These are phyloP conservation scores for Diatrype stigma DNA, from an alignment of 2,329 filamentous ascomycete species.

Conservation along the genomic window DNA sequence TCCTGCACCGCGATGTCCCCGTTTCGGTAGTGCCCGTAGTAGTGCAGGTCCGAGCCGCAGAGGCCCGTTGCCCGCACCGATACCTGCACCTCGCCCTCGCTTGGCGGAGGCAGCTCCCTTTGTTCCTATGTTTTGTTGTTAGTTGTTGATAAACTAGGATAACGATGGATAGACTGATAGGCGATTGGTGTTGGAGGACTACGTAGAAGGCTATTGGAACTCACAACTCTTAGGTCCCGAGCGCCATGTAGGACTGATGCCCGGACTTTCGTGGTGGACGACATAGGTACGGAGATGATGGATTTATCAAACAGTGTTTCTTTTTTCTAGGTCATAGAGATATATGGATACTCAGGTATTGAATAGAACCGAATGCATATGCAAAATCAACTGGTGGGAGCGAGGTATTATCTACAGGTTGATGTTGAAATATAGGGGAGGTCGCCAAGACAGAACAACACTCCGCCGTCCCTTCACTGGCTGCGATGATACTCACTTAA, in stretches of 20 bases:
- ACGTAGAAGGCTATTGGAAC: slow-evolving; percentile 8
- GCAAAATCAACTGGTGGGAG: too few relatives aligned
- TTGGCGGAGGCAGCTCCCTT: slow-evolving; percentile 50
- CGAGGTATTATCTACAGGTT: too few relatives aligned
- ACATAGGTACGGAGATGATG: slow-evolving; percentile 13
- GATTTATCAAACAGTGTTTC: background rate
- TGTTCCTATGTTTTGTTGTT: slow-evolving; percentile 42
- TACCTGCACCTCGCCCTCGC: slow-evolving; percentile 55
- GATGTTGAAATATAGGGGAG: too few relatives aligned
- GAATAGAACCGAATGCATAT: too few relatives aligned
- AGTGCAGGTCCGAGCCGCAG: slow-evolving; percentile 65
- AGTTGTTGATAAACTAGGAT: too few relatives aligned
- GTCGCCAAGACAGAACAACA: too few relatives aligned
- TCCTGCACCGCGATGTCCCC: slow-evolving; percentile 58
- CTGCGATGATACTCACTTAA: too few relatives aligned
- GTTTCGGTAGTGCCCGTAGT: slow-evolving; percentile 63
- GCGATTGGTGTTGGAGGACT: background rate
- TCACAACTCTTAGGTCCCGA: slow-evolving; percentile 47
- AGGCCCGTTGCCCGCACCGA: slow-evolving; percentile 58
- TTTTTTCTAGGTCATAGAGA: background rate
- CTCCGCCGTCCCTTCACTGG: too few relatives aligned
- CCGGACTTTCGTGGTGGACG: slow-evolving; percentile 27
- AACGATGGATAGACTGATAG: too few relatives aligned
- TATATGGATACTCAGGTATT: background rate
- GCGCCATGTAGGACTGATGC: slow-evolving; percentile 53